Conservation (phyloP, 2,329 filamentous ascomycete species). For the Pleomassaria siparia region DNA sequence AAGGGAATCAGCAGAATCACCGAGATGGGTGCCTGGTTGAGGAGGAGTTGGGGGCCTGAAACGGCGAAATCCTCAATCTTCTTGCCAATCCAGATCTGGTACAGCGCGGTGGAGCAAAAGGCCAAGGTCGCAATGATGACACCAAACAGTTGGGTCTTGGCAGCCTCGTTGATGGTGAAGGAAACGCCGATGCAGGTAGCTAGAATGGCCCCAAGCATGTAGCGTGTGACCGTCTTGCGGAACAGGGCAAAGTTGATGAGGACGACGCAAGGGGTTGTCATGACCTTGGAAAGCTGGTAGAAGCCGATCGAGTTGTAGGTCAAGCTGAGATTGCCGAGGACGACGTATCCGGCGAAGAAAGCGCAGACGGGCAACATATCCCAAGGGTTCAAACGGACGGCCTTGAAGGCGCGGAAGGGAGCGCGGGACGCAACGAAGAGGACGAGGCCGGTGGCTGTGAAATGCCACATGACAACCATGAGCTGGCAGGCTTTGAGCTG, state of each 20-base stretch:
- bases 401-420: conserved; percentile 50
- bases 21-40: conserved; percentile 51
- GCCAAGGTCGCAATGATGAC: conserved; percentile 47
- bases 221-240: conserved; percentile 44
- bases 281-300: conserved; percentile 53
- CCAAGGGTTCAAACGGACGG: conserved; percentile 46
- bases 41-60: conserved; percentile 47
- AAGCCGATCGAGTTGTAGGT: conserved; percentile 52
- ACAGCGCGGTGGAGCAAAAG: conserved; percentile 49
- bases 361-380: conserved; percentile 50
- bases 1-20: conserved; percentile 48
- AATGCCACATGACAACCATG: conserved; percentile 53
- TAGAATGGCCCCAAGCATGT: conserved; percentile 45
- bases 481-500: conserved; percentile 50
- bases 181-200: conserved; percentile 48
- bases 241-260: conserved; percentile 50
- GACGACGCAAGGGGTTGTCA: conserved; percentile 52
- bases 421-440: conserved; percentile 46
- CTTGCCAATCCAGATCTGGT: conserved; percentile 54
- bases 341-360: conserved; percentile 51
- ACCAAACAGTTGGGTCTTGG: conserved; percentile 45
- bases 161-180: conserved; percentile 46
- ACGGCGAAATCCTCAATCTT: conserved; percentile 51
- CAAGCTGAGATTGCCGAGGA: conserved; percentile 50
- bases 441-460: conserved; percentile 47